Percentiles rank a stretch among this genome's conserved stretches.
Evolutionary conservation across 148 eudicot species (phyloP).

Genomic region (Camellia lanceoleosa): DNA sequence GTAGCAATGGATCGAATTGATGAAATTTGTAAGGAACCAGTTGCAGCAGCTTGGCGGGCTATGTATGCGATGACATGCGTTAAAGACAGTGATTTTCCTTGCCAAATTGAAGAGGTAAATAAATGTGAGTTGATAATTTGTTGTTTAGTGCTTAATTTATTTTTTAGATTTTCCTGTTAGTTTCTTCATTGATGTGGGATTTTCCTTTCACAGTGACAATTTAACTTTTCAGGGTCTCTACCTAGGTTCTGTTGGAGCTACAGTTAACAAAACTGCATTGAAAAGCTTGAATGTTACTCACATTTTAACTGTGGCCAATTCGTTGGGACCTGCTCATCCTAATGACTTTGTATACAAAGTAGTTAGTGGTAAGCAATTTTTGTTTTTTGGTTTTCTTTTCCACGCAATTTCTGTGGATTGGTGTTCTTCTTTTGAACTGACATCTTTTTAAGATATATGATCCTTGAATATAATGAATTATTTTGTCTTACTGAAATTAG

Average conservation of each 20-base stretch:
- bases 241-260: conserved; percentile 84
- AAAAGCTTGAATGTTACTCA: conserved; percentile 76
- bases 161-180: background rate
- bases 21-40: conserved; percentile 32
- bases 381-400: conserved; percentile 2
- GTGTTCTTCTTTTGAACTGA: too few species aligned
- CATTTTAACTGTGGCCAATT: conserved; percentile 64
- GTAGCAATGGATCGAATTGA: conserved; percentile 39
- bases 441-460: background rate
- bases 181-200: background rate
- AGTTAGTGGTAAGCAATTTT: conserved; percentile 43
- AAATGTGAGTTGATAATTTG: background rate
- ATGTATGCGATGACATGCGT: conserved; percentile 33
- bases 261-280: conserved; percentile 56
- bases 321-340: conserved; percentile 49
- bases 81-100: conserved; percentile 55
- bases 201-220: background rate
- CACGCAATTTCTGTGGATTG: background rate
- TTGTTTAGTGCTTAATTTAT: conserved; percentile 1
- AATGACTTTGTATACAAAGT: conserved; percentile 63
- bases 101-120: conserved; percentile 78
- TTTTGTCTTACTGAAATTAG: background rate
- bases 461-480: background rate
- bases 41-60: conserved; percentile 48
- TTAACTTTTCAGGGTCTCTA: conserved; percentile 59